Evolutionary conservation across 2,329 filamentous ascomycete species (phyloP), one percentile per base, ranked within the genome.

Genomic region (Tolypocladium amazonense): DNA sequence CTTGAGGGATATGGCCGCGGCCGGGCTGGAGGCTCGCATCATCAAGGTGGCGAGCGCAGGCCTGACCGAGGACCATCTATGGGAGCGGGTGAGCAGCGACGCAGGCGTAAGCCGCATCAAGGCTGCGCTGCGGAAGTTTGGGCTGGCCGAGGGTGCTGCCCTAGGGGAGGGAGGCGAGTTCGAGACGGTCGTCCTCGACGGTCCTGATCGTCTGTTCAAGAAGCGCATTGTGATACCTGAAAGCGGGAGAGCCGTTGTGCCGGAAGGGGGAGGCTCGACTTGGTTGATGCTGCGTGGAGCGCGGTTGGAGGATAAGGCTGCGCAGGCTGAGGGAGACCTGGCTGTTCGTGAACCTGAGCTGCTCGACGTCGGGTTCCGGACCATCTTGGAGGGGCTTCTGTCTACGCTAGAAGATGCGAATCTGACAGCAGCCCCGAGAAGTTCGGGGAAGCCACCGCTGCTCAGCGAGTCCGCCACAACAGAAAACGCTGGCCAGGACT

Each of bases 161-260:
- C 75, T 97, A 23, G 94, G 94, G 1, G 94, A 97, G 72, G 94
- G 94, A 7, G 94, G 94, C 4, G 94, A 97, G 77, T 97, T 95
- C 73, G 94, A 97, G 80, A 97, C 92, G 37, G 77, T 97, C 58
- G 91, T 94, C 53, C 69, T 97, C 41, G 85, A 92, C 73, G 94
- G 93, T 14, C 93, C 93, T 11, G 67, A 69, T 0, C 76, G 77
- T 56, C 71, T 97, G 61, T 97, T 94, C 81, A 88, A 83, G 74
- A 82, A 80, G 64, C 82, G 79, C 57, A 88, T 97, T 62, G 76
- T 79, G 50, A 77, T 97, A 38, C 75, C 75, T 0, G 80, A 83
- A 2, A 71, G 73, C 4, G 79, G 81, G 60, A 79, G 76, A 60
- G 75, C 75, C 57, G 73, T 85, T 6, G 77, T 88, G 7, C 75